These are phyloP conservation scores for Colletotrichum scovillei DNA, from an alignment of 2,329 filamentous ascomycete genomes.

Conservation along the genomic window DNA sequence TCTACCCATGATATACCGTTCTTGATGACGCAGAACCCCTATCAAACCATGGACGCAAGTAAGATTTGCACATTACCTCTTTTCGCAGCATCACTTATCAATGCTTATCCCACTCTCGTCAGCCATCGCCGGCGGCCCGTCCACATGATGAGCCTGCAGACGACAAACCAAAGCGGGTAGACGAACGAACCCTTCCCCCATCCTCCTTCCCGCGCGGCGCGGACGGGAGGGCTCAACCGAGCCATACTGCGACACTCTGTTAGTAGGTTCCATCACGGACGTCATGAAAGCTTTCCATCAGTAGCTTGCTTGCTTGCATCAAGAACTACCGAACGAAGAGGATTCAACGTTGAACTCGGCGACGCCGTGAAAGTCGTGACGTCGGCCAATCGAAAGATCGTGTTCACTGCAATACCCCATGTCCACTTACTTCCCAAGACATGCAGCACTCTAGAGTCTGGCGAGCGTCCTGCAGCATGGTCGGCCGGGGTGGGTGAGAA, in stretches of 20 bases:
- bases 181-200: background rate
- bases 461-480: background rate
- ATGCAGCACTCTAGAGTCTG: background rate
- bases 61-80: background rate
- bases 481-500: background rate
- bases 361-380: background rate
- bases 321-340: background rate
- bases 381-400: background rate
- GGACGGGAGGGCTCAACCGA: background rate
- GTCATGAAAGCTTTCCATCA: background rate
- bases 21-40: background rate
- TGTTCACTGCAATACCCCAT: background rate
- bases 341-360: background rate
- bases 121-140: slow-evolving; percentile 1
- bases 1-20: no score
- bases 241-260: background rate
- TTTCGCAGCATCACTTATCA: background rate
- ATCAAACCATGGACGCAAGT: background rate
- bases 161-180: background rate
- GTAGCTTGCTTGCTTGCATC: no score
- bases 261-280: background rate
- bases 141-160: background rate
- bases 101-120: background rate
- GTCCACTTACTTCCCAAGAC: background rate
- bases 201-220: background rate